Percentiles rank a stretch among this genome's conserved stretches.
phyloP scores from a whole-genome alignment of 768 basidiomycete species.

The Tylopilus sp. region DNA sequence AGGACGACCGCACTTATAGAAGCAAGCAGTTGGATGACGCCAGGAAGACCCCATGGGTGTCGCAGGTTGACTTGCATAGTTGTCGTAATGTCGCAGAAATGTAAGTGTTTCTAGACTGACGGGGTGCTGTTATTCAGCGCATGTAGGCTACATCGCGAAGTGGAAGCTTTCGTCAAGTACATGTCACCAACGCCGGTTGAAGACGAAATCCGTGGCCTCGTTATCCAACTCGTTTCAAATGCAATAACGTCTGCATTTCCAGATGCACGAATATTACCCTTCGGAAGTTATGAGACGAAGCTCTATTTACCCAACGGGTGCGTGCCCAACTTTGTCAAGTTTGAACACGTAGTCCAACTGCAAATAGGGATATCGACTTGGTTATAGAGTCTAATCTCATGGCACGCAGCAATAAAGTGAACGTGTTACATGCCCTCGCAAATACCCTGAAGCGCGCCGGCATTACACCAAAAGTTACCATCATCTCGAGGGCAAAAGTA shows the following conservation, averaged over 20 bases:
- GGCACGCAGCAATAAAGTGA: constrained; percentile 64
- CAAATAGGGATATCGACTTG: constrained; percentile 85
- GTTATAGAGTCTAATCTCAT: constrained; percentile 80
- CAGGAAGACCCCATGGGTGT: constrained; percentile 67
- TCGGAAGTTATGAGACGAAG: constrained; percentile 92
- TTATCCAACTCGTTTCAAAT: constrained; percentile 65
- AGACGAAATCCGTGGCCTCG: constrained; percentile 76
- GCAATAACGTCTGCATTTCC: constrained; percentile 65
- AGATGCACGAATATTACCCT: constrained; percentile 79
- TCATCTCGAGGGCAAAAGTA: constrained; percentile 92
- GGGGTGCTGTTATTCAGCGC: constrained; percentile 2
- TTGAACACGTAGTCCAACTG: constrained; percentile 10
- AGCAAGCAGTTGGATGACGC: constrained; percentile 51
- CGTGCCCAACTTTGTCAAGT: constrained; percentile 25
- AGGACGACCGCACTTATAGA: constrained; percentile 40
- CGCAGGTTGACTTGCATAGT: constrained; percentile 63
- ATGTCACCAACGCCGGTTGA: constrained; percentile 85
- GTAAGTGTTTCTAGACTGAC: constrained; percentile 42
- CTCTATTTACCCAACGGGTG: constrained; percentile 92
- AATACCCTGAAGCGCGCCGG: constrained; percentile 68
- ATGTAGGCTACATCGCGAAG: constrained; percentile 79
- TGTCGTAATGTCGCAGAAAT: constrained; percentile 81
- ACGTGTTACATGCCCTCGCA: constrained; percentile 74
- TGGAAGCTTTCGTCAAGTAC: constrained; percentile 79
- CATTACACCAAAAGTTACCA: constrained; percentile 77